These are phyloP conservation scores for Boletus tylopilopsis DNA, from an alignment of 768 basidiomycete genomes.

Conservation along the genomic window DNA sequence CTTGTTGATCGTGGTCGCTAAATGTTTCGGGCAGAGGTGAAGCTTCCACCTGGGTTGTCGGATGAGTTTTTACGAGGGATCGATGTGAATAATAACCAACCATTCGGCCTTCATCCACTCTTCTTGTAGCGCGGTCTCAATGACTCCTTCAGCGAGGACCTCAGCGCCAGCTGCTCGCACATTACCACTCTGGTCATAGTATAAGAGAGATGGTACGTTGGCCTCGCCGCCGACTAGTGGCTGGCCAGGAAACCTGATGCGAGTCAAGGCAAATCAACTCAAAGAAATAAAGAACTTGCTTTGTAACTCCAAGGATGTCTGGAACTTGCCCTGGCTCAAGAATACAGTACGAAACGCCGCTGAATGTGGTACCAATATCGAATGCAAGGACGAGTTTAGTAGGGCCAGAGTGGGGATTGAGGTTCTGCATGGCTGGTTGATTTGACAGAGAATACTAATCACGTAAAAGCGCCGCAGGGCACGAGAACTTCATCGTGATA, in stretches of 20 bases:
- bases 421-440: constrained; percentile 24
- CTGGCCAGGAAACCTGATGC: constrained; percentile 34
- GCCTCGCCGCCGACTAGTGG: constrained; percentile 37
- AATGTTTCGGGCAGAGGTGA: constrained; percentile 34
- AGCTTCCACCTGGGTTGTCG: constrained; percentile 31
- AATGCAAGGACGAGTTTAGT: constrained; percentile 34
- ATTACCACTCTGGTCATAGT: constrained; percentile 41
- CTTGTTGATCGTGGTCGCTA: constrained; percentile 22
- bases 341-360: constrained; percentile 35
- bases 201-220: constrained; percentile 45
- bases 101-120: constrained; percentile 44
- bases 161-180: constrained; percentile 41
- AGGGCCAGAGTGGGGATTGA: constrained; percentile 33
- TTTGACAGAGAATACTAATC: background rate
- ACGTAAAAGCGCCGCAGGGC: too few species aligned
- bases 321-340: constrained; percentile 33
- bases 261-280: background rate
- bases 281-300: background rate
- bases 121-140: constrained; percentile 34
- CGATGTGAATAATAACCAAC: constrained; percentile 21
- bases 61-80: background rate
- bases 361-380: constrained; percentile 37
- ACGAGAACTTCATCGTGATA: too few species aligned
- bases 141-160: constrained; percentile 33
- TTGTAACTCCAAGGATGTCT: constrained; percentile 20